Conservation (phyloP, 352 stramenopile species). For the Globisporangium apiculatum region DNA sequence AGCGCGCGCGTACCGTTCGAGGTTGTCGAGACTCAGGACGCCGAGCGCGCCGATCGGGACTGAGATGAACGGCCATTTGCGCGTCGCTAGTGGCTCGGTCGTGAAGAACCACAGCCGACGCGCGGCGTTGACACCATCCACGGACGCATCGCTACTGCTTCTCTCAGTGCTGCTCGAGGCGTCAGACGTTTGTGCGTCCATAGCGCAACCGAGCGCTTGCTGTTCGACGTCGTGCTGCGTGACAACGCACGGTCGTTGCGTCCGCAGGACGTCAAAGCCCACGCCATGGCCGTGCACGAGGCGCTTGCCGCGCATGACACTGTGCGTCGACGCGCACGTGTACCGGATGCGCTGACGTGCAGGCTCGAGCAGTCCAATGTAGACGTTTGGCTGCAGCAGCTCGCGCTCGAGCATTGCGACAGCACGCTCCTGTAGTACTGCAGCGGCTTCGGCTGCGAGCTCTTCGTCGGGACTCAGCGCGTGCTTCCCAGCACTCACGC, state of each 20-base stretch:
- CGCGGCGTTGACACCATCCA: background rate
- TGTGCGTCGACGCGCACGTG: slow-evolving; percentile 40
- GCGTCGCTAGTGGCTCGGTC: slow-evolving; percentile 9
- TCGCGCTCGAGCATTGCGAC: slow-evolving; percentile 28
- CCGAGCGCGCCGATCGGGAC: slow-evolving; percentile 43
- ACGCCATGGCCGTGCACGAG: slow-evolving; percentile 49
- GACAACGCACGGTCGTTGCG: slow-evolving; percentile 34
- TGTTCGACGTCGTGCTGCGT: slow-evolving; percentile 12
- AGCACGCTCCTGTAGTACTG: slow-evolving; percentile 23
- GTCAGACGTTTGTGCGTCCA: too few relatives aligned
- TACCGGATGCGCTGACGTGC: slow-evolving; percentile 34
- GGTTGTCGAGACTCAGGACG: slow-evolving; percentile 55
- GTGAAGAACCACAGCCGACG: slow-evolving; percentile 37
- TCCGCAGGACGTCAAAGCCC: slow-evolving; percentile 41
- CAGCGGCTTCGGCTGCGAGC: slow-evolving; percentile 20
- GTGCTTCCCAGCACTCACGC: background rate
- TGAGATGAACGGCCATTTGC: slow-evolving; percentile 58
- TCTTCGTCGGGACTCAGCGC: background rate
- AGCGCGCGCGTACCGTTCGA: slow-evolving; percentile 39
- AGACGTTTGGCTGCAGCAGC: slow-evolving; percentile 39
- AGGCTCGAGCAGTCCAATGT: slow-evolving; percentile 59
- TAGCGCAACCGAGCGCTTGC: background rate
- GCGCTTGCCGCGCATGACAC: slow-evolving; percentile 54
- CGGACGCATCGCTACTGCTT: background rate
- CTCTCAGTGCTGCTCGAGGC: too few relatives aligned